Base-by-base conservation (phyloP, 768 basidiomycete species). In the Naganishia kalamii region DNA sequence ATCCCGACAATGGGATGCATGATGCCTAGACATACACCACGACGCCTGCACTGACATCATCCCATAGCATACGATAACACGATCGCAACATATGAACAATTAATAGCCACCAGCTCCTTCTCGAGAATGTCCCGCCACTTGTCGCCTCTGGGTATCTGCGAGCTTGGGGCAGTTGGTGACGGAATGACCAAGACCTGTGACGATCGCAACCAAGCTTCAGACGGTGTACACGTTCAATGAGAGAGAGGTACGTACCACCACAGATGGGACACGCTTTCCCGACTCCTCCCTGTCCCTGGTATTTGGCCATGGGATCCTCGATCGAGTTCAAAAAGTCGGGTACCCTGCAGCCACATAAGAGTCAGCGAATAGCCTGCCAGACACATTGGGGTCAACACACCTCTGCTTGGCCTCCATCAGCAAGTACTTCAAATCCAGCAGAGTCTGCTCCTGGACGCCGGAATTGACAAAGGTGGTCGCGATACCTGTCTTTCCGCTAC, bases 381-480 rank as follows among this genome's bases (percentile, higher is more conserved):
- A 49, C 41, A 41, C 3, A 19, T 29, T n/a, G 40, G 50, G 32
- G 15, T 43, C 12, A 2, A 83, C 85, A 57, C 65, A 94, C 93
- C 93, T 94, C 81, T 98, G 96, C 35, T 94, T 94, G 2, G 93
- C 92, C 79, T 98, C 96, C 82, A 94, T 88, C 62, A 99, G 80
- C 49, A 99, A 80, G 75, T 99, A 99, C 78, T 98, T 99, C 69
- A 98, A 81, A 83, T 99, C 96, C 68, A 99, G 79, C 37, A 99
- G 80, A 0, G 96, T 99, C 79, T 97, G 94, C 74, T 98, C 96
- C 0, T 88, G 84, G 1, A 94, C 96, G 73, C 89, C 90, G 90
- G 94, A 94, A 77, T 98, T 98, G 62, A 98, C 91, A 74, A 99
- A 99, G 37, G 96, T 93, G 35, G 96, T 99, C 33, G 96, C 94